Conservation (phyloP, 805 yeast genomes). For the Grigorovia jiainica region DNA sequence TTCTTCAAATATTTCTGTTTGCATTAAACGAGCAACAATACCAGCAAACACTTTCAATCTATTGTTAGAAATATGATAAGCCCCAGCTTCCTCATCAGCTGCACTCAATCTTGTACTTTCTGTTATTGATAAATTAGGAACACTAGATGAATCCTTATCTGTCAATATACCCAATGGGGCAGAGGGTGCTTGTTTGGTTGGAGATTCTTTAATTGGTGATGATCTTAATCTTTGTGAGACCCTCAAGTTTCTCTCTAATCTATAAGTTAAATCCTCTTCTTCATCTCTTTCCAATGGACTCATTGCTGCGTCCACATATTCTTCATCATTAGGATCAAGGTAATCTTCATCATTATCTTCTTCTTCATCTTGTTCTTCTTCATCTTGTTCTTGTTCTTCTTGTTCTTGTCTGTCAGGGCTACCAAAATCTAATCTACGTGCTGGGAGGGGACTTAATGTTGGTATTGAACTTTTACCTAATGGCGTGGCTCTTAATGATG, state of each 20-base stretch:
- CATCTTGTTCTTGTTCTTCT: constrained; percentile 25
- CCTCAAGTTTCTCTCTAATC: constrained; percentile 21
- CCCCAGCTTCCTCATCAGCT: constrained; percentile 17
- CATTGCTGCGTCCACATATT: constrained; percentile 14
- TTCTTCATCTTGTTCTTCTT: constrained; percentile 20
- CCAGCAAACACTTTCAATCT: constrained; percentile 40
- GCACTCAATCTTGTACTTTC: not conserved
- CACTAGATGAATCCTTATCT: constrained; percentile 16
- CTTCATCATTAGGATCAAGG: constrained; percentile 13
- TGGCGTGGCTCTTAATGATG: constrained; percentile 11
- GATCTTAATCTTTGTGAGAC: constrained; percentile 25
- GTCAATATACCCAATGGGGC: constrained; percentile 14
- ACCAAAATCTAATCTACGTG: constrained; percentile 15
- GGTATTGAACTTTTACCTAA: constrained; percentile 3
- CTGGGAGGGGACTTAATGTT: constrained; percentile 9
- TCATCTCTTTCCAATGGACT: constrained; percentile 23
- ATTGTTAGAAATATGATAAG: constrained; percentile 38
- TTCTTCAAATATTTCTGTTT: constrained; percentile 35
- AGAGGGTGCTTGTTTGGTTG: not conserved
- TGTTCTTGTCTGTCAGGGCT: constrained; percentile 29
- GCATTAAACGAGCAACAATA: constrained; percentile 38
- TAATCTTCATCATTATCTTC: not conserved
- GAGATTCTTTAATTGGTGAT: constrained; percentile 11
- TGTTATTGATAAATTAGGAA: constrained; percentile 15
- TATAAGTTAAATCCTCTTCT: constrained; percentile 24